phyloP scores from a whole-genome alignment of 805 yeast genomes.

The Zygotorulaspora sp. region DNA sequence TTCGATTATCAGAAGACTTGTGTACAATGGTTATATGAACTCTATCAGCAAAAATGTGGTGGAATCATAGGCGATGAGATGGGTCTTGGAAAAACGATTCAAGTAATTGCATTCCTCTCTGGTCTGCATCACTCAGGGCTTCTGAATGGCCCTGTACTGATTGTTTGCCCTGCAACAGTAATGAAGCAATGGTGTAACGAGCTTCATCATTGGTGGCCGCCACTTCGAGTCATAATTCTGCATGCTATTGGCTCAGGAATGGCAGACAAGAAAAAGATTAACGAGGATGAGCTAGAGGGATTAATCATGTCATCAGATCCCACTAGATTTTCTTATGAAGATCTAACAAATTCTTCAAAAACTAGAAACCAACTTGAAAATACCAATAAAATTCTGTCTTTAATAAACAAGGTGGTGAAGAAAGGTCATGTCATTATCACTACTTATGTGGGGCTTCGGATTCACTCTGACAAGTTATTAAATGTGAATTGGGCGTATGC shows the following conservation, averaged over 20 bases:
- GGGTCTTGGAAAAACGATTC: slow-evolving; percentile 97
- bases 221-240: slow-evolving; percentile 74
- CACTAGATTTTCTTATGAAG: slow-evolving; percentile 43
- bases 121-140: slow-evolving; percentile 79
- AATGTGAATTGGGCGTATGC: slow-evolving; percentile 83
- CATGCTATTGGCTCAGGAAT: slow-evolving; percentile 93
- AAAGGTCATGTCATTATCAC: slow-evolving; percentile 85
- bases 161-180: slow-evolving; percentile 97
- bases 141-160: slow-evolving; percentile 69
- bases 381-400: slow-evolving; percentile 28
- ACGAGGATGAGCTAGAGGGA: slow-evolving; percentile 51
- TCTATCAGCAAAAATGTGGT: slow-evolving; percentile 84
- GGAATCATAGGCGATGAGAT: slow-evolving; percentile 97
- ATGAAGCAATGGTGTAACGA: slow-evolving; percentile 97
- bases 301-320: slow-evolving; percentile 37
- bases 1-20: slow-evolving; percentile 95
- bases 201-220: slow-evolving; percentile 97
- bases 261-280: slow-evolving; percentile 37
- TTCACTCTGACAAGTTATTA: slow-evolving; percentile 59
- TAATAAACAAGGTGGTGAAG: slow-evolving; percentile 48
- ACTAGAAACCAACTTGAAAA: slow-evolving; percentile 31
- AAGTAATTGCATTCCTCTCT: slow-evolving; percentile 84
- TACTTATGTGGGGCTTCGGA: slow-evolving; percentile 80
- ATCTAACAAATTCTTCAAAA: slow-evolving; percentile 28
- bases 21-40: slow-evolving; percentile 96